A percentile compares a stretch with the other conserved stretches of the same genome.
Evolutionary conservation across 1,284 basidiomycete genomes (phyloP).

Genomic region (Earliella scabrosa): DNA sequence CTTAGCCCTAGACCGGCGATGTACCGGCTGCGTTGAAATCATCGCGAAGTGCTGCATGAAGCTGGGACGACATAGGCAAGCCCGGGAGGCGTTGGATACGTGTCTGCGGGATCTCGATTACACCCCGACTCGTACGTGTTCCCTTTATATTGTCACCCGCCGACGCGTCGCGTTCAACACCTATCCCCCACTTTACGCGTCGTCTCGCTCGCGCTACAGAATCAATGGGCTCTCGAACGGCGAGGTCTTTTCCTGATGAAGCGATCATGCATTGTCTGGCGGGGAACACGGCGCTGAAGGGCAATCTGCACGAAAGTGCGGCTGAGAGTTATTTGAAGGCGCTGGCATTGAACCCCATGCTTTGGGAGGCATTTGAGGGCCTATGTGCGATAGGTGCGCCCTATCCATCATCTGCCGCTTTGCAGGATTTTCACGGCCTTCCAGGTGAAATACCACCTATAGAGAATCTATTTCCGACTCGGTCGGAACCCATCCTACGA

Average conservation of each 20-base stretch:
- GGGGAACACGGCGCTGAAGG: conserved; percentile 73
- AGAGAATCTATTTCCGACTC: conserved; percentile 72
- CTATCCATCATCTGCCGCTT: too few relatives aligned
- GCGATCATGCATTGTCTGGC: conserved; percentile 71
- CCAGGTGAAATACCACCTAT: conserved; percentile 70
- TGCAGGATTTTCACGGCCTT: conserved; percentile 3
- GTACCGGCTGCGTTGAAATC: conserved; percentile 79
- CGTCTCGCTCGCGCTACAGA: conserved; percentile 37
- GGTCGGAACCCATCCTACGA: conserved; percentile 60
- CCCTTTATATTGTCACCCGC: conserved; percentile 15
- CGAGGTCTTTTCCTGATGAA: conserved; percentile 64
- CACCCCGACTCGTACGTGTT: conserved; percentile 55
- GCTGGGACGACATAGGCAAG: conserved; percentile 73
- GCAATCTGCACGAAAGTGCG: conserved; percentile 77
- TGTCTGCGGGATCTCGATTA: conserved; percentile 56
- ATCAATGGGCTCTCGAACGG: conserved; percentile 52
- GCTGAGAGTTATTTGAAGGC: conserved; percentile 74
- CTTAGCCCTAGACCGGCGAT: conserved; percentile 56
- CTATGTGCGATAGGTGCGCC: conserved; percentile 77
- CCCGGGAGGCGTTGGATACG: conserved; percentile 70
- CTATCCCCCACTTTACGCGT: not conserved
- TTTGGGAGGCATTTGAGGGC: conserved; percentile 95
- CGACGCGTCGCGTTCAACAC: conserved; percentile 22
- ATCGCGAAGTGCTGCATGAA: conserved; percentile 77
- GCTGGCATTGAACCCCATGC: conserved; percentile 74